These are phyloP conservation scores for Globisporangium emineosum DNA, from an alignment of 352 stramenopile species.

Conservation along the genomic window DNA sequence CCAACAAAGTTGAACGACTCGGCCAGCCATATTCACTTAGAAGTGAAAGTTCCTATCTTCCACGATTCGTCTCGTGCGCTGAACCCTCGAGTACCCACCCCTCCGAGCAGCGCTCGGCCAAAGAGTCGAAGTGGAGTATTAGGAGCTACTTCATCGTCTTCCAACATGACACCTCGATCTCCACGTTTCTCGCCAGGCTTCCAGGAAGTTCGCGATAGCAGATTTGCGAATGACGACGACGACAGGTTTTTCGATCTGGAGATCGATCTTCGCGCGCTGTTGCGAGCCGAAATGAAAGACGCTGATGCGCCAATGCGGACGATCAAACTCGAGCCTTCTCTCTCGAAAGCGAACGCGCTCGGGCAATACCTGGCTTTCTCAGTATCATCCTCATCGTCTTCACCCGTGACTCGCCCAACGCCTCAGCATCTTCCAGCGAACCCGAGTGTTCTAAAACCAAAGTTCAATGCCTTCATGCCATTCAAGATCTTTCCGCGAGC, in stretches of 20 bases:
- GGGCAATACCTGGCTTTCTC: slow-evolving; percentile 31
- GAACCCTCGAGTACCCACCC: slow-evolving; percentile 7
- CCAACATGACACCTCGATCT: neutral
- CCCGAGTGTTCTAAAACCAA: neutral
- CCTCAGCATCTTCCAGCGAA: neutral
- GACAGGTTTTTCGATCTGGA: slow-evolving; percentile 12
- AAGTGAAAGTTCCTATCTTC: slow-evolving; percentile 11
- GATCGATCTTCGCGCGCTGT: slow-evolving; percentile 20
- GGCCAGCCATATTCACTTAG: slow-evolving; percentile 5
- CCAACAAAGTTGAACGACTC: slow-evolving; percentile 7
- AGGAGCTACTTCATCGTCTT: neutral
- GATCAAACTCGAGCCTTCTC: slow-evolving; percentile 40
- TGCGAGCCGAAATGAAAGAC: slow-evolving; percentile 23
- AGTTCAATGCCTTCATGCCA: neutral
- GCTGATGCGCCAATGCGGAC: slow-evolving; percentile 35
- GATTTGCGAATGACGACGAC: neutral
- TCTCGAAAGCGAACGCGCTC: slow-evolving; percentile 28
- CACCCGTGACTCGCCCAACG: neutral
- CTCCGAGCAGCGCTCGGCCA: neutral
- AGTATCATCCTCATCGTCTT: neutral
- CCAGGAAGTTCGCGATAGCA: neutral
- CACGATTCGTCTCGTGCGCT: neutral
- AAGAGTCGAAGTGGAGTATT: neutral
- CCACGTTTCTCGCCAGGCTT: neutral
- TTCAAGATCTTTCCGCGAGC: slow-evolving; percentile 8